Base-by-base conservation (phyloP, 129 eudicot genomes). In the Lactuca sativa region DNA sequence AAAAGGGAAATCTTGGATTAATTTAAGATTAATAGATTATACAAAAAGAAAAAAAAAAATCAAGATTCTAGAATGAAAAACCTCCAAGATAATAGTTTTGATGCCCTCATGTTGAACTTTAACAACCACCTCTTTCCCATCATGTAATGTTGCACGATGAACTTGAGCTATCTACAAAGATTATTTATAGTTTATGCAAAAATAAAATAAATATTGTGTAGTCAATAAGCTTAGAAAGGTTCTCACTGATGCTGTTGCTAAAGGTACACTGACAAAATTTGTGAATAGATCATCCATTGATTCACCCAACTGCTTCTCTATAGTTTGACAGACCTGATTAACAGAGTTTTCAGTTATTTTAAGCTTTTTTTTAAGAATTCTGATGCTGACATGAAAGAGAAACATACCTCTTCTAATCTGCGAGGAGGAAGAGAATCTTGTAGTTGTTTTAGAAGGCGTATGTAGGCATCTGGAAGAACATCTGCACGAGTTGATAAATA, bases 391-490 rank as follows among this genome's bases (percentile, higher is more conserved):
- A 34, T 68, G 33, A 56, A 40, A 21, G 14, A 18, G 57, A 38
- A 67, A 32, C 31, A 43, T 75, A 93, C 98, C 98, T 89, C 98
- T 69, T 89, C 77, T 59, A 85, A 62, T 31, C 82, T 77, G 16
- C 98, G 98, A 66, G 98, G 98, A 66, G 98, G 98, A 70, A 93
- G 98, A 62, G 98, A 89, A 74, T 93, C 98, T 76, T 93, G 96
- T 34, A 93, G 80, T 79, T 93, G 95, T 74, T 58, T 81, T 70
- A 93, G 77, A 74, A 83, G 90, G 52, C 64, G 69, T 81, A 89
- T 93, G 71, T 93, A 93, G 70, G 98, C 88, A 48, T 76, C 78
- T 10, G 98, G 98, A 63, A 93, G 96, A 77, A 93, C 97, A 87
- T 93, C 98, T 62, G 98, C 98, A 81, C 98, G 98, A 34, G 98